Base-by-base conservation (phyloP, 805 yeast genomes). In the Wickerhamomyces rabaulensis region DNA sequence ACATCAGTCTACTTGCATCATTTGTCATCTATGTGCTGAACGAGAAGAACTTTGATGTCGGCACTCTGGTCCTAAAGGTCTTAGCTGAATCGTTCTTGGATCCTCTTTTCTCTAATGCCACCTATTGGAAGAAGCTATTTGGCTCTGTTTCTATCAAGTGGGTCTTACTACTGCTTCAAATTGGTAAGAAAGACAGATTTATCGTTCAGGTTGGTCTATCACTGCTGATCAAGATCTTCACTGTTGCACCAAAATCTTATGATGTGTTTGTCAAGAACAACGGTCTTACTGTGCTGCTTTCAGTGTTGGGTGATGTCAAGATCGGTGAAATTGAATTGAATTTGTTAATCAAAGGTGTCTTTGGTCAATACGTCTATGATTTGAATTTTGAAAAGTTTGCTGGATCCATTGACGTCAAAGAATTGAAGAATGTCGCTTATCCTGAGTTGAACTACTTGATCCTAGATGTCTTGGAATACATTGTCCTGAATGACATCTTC, bases 81-180 rank as follows among this genome's bases (percentile, higher is more conserved):
- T 39, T 68, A 1, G 58, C 64, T 20, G 54, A 52, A 7, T 53
- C 59, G 1, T 58, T 70, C 9, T 53, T 69, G 23, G 69, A 70
- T 33, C 65, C 69, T 9, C 41, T 77, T 8, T 61, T 68, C 50
- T 49, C 73, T 47, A 61, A 75, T 60, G 48, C 75, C 35, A 53
- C 73, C 50, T 78, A 75, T 35, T 57, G 74, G 23, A 60, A 76
- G 63, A 59, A 74, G 63, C 54, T 73, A 64, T 54, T 75, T 71
- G 73, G 80, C 40, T 69, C 83, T 0, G 69, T 87, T 2, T 76
- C 87, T 1, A 71, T 82, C 6, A 84, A 83, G 56, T 82, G 91
- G 85, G 66, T 86, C 9, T 64, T 86, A 10, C 59, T 85, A 13
- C 58, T 85, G 12, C 64, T 76, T 44, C 70, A 70, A 56, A 71